Evolutionary conservation across 371 early-diverging fungal species (phyloP).

Genomic region (Zopfochytrium polystomum): DNA sequence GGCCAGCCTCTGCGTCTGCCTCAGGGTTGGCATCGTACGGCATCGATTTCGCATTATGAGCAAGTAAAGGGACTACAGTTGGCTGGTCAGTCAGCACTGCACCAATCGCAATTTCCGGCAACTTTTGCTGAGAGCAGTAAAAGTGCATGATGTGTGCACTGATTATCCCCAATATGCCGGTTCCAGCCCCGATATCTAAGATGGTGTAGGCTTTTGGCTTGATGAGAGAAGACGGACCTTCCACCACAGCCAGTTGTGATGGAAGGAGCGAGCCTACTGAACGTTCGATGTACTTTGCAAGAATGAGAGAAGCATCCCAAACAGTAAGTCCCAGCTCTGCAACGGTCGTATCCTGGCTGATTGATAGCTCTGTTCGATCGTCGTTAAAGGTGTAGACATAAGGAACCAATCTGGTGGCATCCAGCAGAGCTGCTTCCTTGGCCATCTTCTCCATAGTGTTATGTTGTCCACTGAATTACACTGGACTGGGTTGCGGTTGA

Average conservation of each 20-base stretch:
- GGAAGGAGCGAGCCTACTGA: conserved; percentile 5
- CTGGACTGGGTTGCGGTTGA: too few species aligned
- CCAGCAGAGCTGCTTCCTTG: too few species aligned
- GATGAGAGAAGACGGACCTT: not conserved
- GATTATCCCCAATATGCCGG: conserved; percentile 37
- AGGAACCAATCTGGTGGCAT: too few species aligned
- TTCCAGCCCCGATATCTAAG: conserved; percentile 37
- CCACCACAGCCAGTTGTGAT: conserved; percentile 4
- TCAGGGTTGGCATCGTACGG: not conserved
- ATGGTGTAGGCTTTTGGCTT: conserved; percentile 7
- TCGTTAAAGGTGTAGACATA: too few species aligned
- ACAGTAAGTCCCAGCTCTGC: conserved; percentile 32
- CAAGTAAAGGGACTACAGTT: conserved; percentile 13
- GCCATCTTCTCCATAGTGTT: too few species aligned
- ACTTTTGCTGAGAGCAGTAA: not conserved
- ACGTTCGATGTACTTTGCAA: conserved; percentile 36
- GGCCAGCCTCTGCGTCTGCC: too few species aligned
- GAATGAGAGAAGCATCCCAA: conserved; percentile 36
- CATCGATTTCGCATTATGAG: conserved; percentile 6
- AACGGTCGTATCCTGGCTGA: too few species aligned
- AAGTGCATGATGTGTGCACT: conserved; percentile 1
- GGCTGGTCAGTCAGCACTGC: conserved; percentile 30
- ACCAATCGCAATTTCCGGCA: too few species aligned
- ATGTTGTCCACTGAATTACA: too few species aligned
- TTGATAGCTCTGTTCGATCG: too few species aligned